Evolutionary conservation across 768 basidiomycete genomes (phyloP).

Genomic region (Podaxis sp.): DNA sequence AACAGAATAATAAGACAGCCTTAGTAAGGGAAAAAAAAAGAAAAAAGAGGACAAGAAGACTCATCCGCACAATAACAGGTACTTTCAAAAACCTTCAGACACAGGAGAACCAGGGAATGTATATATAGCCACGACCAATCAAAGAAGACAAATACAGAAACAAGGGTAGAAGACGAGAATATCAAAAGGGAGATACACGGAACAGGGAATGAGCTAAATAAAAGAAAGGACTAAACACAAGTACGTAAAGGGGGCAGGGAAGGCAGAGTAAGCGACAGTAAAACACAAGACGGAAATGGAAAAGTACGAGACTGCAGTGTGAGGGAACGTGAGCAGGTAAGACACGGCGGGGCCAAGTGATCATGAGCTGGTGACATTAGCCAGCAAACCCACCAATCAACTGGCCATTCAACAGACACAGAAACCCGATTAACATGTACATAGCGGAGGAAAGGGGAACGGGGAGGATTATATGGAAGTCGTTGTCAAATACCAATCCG

Average conservation of each 20-base stretch:
- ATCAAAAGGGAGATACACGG: slow-evolving; percentile 8
- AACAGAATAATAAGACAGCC: slow-evolving; percentile 5
- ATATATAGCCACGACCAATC: background rate
- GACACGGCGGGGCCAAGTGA: background rate
- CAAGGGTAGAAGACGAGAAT: slow-evolving; percentile 12
- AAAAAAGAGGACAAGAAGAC: background rate
- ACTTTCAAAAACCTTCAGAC: background rate
- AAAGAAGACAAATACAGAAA: slow-evolving; percentile 5
- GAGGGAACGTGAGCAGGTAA: background rate
- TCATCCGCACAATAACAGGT: background rate
- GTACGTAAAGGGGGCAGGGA: background rate
- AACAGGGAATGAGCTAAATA: background rate
- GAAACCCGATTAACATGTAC: background rate
- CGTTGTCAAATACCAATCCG: background rate
- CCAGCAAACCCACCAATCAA: background rate
- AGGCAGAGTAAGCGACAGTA: background rate
- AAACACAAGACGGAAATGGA: background rate
- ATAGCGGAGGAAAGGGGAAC: background rate
- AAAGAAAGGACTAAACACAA: background rate
- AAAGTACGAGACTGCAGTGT: background rate
- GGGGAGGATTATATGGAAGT: background rate
- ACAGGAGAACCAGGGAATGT: background rate
- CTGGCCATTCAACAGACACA: background rate
- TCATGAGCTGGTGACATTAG: background rate
- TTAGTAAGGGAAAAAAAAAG: background rate